A percentile compares a stretch with the other conserved stretches of the same genome.
Evolutionary conservation across 1,284 basidiomycete genomes (phyloP).

Genomic region (Exobasidium rhododendri): DNA sequence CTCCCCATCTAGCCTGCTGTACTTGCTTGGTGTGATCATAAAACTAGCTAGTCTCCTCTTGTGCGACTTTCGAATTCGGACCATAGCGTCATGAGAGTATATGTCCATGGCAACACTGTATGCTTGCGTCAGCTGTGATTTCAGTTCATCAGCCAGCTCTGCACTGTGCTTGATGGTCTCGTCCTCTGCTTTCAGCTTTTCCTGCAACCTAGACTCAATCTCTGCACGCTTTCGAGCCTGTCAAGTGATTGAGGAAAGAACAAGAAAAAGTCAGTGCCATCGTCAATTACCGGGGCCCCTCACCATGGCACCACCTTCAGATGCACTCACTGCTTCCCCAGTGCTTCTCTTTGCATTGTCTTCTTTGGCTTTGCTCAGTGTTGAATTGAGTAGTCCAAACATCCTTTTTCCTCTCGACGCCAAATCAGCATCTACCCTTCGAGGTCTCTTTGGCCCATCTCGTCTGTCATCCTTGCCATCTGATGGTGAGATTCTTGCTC

Average conservation of each 20-base stretch:
- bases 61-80: constrained; percentile 9
- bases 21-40: constrained; percentile 6
- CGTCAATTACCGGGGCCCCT: no score
- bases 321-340: not conserved
- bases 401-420: constrained; percentile 4
- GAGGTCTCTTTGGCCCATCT: not conserved
- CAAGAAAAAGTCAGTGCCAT: no score
- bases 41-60: constrained; percentile 12
- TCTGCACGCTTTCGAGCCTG: constrained; percentile 8
- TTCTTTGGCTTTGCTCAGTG: constrained; percentile 9
- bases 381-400: constrained; percentile 11
- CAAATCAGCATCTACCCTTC: not conserved
- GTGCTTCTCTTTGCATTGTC: constrained; percentile 6
- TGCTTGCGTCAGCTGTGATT: not conserved
- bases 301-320: no score
- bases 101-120: constrained; percentile 5
- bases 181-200: not conserved
- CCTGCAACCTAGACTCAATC: constrained; percentile 5
- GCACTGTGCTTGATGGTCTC: not conserved
- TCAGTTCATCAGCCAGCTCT: not conserved
- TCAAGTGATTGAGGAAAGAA: no score
- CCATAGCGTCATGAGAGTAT: not conserved
- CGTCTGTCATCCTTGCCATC: not conserved
- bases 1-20: not conserved
- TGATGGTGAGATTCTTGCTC: no score